Evolutionary conservation across 2,329 filamentous ascomycete genomes (phyloP).

Genomic region (Neonectria hederae): DNA sequence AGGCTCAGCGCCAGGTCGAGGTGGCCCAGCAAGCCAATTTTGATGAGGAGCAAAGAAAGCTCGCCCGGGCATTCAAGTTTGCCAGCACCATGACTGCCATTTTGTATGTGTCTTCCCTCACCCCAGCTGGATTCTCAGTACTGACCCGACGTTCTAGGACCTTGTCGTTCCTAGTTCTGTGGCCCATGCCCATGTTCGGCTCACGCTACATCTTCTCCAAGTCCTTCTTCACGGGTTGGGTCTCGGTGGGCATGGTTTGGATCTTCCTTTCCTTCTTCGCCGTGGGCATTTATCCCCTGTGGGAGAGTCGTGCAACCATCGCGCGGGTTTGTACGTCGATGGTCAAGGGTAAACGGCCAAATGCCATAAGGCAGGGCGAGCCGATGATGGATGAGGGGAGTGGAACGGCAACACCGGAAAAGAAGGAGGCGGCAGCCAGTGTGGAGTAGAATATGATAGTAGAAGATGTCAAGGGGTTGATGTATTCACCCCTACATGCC

Average conservation of each 20-base stretch:
- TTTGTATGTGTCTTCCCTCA: constrained; percentile 31
- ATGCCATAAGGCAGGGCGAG: constrained; percentile 21
- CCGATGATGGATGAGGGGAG: constrained; percentile 11
- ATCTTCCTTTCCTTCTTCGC: constrained; percentile 74
- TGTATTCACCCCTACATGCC: too few relatives aligned
- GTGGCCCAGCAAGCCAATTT: constrained; percentile 46
- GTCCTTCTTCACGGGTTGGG: constrained; percentile 78
- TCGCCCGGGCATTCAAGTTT: constrained; percentile 62
- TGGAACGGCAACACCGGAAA: constrained; percentile 23
- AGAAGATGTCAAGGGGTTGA: too few relatives aligned
- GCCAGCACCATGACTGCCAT: constrained; percentile 46
- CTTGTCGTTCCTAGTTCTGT: constrained; percentile 59
- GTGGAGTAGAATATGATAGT: neutral
- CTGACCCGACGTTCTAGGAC: constrained; percentile 52
- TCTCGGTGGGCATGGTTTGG: constrained; percentile 75
- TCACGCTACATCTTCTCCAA: constrained; percentile 70
- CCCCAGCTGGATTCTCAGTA: neutral
- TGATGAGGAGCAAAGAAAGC: constrained; percentile 57
- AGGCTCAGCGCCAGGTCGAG: constrained; percentile 36
- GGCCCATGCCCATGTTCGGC: constrained; percentile 93
- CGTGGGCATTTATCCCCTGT: constrained; percentile 83
- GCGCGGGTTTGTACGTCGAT: constrained; percentile 16
- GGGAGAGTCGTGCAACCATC: constrained; percentile 74
- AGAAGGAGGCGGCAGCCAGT: neutral
- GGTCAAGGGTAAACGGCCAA: constrained; percentile 28